Conservation (phyloP, 306 rosid species). For the Oxytropis ochrocephala region DNA sequence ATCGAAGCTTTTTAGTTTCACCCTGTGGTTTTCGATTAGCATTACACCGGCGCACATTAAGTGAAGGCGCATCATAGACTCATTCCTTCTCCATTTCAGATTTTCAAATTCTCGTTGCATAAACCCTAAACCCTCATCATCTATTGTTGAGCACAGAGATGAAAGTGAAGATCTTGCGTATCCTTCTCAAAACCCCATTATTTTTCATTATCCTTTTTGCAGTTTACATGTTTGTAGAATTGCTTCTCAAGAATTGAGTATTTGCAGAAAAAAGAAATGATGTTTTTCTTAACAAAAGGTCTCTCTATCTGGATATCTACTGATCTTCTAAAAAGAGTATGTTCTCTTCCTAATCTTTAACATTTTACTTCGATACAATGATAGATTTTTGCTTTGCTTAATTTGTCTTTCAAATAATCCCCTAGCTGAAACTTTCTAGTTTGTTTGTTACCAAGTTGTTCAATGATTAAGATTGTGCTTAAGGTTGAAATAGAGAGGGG, state of each 20-base stretch:
- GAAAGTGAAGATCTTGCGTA: slow-evolving; percentile 64
- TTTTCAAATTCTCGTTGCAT: neutral
- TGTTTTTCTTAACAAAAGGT: slow-evolving; percentile 45
- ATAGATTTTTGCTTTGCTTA: neutral
- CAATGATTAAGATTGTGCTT: neutral
- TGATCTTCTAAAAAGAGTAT: slow-evolving; percentile 43
- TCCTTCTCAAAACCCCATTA: slow-evolving; percentile 22
- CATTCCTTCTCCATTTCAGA: neutral
- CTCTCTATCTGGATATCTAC: slow-evolving; percentile 14
- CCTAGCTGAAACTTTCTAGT: neutral
- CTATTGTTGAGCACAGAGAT: slow-evolving; percentile 15
- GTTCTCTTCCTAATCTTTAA: slow-evolving; percentile 17
- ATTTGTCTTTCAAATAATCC: neutral
- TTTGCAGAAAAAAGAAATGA: neutral
- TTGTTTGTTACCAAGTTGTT: neutral
- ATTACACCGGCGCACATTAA: neutral
- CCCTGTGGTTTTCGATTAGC: neutral
- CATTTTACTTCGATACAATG: neutral
- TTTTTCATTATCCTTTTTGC: neutral
- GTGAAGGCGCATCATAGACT: neutral
- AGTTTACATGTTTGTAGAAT: neutral
- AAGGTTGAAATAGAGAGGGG: neutral
- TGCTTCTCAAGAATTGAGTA: neutral
- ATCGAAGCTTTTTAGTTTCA: neutral
- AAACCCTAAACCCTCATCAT: neutral